Conservation (phyloP, 2,329 filamentous ascomycete species). For the Kalmusia sp. region DNA sequence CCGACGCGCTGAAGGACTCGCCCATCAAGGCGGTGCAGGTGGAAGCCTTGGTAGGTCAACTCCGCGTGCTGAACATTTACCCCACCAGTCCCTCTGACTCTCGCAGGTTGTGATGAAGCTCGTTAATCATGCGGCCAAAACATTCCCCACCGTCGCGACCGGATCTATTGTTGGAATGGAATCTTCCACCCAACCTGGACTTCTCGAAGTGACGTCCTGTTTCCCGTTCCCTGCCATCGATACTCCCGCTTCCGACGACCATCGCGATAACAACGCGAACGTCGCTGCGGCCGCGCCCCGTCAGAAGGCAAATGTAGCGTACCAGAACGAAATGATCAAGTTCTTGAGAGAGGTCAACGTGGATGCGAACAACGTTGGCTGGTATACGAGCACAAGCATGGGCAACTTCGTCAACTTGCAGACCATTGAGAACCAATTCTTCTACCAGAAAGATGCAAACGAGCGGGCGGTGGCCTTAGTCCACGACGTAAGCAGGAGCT, state of each 20-base stretch:
- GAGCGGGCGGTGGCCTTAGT: conserved; percentile 87
- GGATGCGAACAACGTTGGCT: conserved; percentile 96
- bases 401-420: conserved; percentile 95
- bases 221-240: conserved; percentile 93
- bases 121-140: conserved; percentile 89
- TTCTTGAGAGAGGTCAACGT: conserved; percentile 97
- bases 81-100: conserved; percentile 40
- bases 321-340: conserved; percentile 97
- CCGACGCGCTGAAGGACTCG: conserved; percentile 44
- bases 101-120: conserved; percentile 93
- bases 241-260: conserved; percentile 61
- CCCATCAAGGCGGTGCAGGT: conserved; percentile 89
- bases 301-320: conserved; percentile 85
- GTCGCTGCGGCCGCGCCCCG: conserved; percentile 87
- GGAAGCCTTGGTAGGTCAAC: conserved; percentile 81
- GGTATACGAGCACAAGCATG: conserved; percentile 99
- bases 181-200: conserved; percentile 63
- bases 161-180: conserved; percentile 96
- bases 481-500: conserved; percentile 94
- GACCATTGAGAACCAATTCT: conserved; percentile 97
- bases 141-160: conserved; percentile 87
- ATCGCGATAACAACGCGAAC: conserved; percentile 53
- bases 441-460: conserved; percentile 93
- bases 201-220: conserved; percentile 89
- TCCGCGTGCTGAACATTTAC: conserved; percentile 30